These are phyloP conservation scores for Axilococcus clingmanii DNA, from an alignment of 139 green algal genomes.

Conservation along the genomic window DNA sequence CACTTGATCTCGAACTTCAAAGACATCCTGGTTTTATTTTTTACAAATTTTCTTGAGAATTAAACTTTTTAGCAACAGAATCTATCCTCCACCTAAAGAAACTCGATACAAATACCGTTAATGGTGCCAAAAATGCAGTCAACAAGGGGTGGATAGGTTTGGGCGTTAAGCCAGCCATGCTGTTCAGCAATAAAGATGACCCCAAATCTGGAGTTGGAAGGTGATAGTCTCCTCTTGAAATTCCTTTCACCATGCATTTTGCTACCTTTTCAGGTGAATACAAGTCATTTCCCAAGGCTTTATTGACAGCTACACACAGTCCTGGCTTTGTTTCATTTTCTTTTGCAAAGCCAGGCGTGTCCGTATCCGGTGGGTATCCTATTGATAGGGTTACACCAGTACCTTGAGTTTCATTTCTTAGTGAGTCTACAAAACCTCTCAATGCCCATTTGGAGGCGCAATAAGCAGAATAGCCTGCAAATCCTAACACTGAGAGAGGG, in stretches of 20 bases:
- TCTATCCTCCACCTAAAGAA: constrained; percentile 10
- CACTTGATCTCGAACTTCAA: too few relatives aligned
- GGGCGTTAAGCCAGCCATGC: constrained; percentile 23
- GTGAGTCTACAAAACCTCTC: constrained; percentile 64
- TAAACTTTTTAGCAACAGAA: constrained; percentile 9
- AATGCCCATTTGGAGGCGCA: constrained; percentile 73
- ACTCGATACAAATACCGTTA: constrained; percentile 6
- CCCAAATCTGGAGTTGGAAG: constrained; percentile 44
- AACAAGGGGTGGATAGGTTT: constrained; percentile 7
- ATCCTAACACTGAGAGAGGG: constrained; percentile 36
- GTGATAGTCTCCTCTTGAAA: constrained; percentile 42
- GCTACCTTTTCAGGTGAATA: constrained; percentile 51
- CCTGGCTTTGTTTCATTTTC: constrained; percentile 61
- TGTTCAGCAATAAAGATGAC: constrained; percentile 30
- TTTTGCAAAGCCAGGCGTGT: constrained; percentile 59
- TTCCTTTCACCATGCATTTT: constrained; percentile 22
- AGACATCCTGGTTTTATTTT: too few relatives aligned
- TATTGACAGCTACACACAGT: constrained; percentile 39
- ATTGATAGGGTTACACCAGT: constrained; percentile 58
- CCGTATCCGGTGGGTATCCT: constrained; percentile 70
- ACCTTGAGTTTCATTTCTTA: constrained; percentile 68
- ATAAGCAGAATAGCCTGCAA: constrained; percentile 64
- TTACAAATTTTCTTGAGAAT: too few relatives aligned
- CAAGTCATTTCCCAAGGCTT: constrained; percentile 24
- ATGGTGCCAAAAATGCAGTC: constrained; percentile 8